Conservation (phyloP, 2,329 filamentous ascomycete genomes). For the Pseudogymnoascus sp. region DNA sequence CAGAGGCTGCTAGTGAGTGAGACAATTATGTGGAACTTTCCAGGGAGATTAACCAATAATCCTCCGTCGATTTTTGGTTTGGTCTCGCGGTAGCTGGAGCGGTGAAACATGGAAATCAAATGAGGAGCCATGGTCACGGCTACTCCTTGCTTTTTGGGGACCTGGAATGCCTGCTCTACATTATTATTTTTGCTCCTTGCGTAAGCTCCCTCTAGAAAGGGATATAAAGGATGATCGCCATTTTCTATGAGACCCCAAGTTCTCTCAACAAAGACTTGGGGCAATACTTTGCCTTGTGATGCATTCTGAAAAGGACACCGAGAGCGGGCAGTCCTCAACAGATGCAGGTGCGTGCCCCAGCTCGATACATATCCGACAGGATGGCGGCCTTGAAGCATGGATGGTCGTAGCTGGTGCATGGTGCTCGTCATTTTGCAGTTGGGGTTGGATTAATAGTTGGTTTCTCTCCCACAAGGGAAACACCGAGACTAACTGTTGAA, state of each 20-base stretch:
- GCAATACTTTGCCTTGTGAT: neutral
- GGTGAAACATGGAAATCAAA: neutral
- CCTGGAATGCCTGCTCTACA: neutral
- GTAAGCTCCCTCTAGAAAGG: too few species aligned
- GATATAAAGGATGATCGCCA: neutral
- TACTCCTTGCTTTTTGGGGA: neutral
- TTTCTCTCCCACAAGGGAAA: neutral
- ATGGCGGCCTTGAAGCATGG: constrained; percentile 48
- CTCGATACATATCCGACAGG: constrained; percentile 28
- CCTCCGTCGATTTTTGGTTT: neutral
- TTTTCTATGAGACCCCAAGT: neutral
- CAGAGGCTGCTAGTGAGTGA: neutral
- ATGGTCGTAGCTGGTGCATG: constrained; percentile 40
- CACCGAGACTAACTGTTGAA: constrained; percentile 16
- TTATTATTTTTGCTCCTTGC: neutral
- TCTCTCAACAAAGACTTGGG: neutral
- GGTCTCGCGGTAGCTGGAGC: neutral
- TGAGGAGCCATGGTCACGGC: neutral
- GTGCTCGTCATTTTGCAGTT: constrained; percentile 36
- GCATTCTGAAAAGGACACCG: neutral
- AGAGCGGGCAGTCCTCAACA: neutral
- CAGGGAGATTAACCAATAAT: neutral
- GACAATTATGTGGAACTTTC: neutral
- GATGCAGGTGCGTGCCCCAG: neutral
- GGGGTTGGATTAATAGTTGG: constrained; percentile 32